phyloP scores from a whole-genome alignment of 2,329 filamentous ascomycete genomes.

The Elsinoe perseae region DNA sequence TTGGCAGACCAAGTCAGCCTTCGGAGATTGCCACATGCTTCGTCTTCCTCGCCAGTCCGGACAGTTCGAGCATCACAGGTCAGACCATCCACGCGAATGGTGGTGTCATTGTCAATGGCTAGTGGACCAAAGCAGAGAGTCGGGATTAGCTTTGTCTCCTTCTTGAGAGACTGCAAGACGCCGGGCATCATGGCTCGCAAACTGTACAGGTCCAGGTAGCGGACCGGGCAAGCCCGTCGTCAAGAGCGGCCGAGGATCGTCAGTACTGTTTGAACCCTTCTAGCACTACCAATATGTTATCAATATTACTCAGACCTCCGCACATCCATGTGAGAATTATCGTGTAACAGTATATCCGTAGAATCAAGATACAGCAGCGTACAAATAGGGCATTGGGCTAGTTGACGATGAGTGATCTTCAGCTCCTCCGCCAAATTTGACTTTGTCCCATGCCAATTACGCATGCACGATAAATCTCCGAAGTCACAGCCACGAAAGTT shows the following conservation, averaged over 20 bases:
- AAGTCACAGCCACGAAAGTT: background rate
- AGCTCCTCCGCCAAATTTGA: background rate
- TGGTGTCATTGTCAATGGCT: constrained; percentile 48
- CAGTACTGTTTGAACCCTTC: no score
- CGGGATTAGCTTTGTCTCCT: background rate
- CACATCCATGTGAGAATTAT: background rate
- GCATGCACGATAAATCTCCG: background rate
- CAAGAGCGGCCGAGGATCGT: no score
- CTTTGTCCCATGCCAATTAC: background rate
- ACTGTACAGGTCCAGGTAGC: no score
- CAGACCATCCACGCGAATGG: constrained; percentile 61
- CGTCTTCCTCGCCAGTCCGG: constrained; percentile 68
- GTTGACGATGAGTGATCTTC: constrained; percentile 8
- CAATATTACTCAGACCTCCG: no score
- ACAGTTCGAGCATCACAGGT: constrained; percentile 66
- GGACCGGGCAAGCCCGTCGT: no score
- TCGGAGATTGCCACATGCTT: constrained; percentile 76
- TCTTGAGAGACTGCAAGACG: no score
- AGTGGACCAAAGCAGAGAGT: background rate
- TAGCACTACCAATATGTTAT: no score
- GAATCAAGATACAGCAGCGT: background rate
- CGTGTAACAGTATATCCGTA: background rate
- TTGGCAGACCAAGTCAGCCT: constrained; percentile 71
- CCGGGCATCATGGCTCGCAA: no score
- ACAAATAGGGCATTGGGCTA: background rate